Conservation (phyloP, 1,139 yeast genomes). For the Kodamaea sp. region DNA sequence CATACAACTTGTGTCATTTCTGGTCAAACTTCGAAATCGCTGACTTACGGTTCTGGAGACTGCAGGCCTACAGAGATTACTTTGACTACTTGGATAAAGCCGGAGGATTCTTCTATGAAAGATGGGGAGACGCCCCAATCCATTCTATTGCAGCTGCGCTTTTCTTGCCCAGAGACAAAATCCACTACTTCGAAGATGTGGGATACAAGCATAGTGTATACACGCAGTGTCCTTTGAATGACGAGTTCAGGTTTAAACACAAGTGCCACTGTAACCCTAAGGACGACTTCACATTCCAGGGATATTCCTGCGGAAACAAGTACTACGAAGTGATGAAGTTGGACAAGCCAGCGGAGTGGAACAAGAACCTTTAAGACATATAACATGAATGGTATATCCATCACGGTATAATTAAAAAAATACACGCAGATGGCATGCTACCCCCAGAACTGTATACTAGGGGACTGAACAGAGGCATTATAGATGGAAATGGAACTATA, state of each 20-base stretch:
- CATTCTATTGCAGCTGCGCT: conserved; percentile 83
- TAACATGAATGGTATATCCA: no score
- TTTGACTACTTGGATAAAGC: conserved; percentile 70
- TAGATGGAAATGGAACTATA: no score
- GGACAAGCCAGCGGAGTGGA: conserved; percentile 48
- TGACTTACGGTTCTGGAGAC: conserved; percentile 73
- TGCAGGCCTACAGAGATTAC: conserved; percentile 63
- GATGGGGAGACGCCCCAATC: conserved; percentile 97
- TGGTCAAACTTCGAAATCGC: conserved; percentile 95
- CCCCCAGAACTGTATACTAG: no score
- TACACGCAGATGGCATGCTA: no score
- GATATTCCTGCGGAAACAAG: conserved; percentile 54
- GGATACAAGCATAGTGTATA: conserved; percentile 79
- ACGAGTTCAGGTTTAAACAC: conserved; percentile 41
- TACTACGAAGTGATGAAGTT: conserved; percentile 47
- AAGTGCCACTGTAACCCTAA: conserved; percentile 54
- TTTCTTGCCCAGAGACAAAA: conserved; percentile 60
- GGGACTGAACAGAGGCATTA: no score
- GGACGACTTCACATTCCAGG: conserved; percentile 54
- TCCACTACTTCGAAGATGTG: conserved; percentile 79
- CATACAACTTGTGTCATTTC: conserved; percentile 82
- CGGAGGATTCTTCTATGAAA: conserved; percentile 90
- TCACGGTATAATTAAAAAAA: no score
- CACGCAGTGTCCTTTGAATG: conserved; percentile 57
- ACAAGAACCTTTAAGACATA: no score